Evolutionary conservation across 176 grass and related monocot species (phyloP), one percentile per base, ranked within the genome.

Genomic region (Rhynchospora pubera): DNA sequence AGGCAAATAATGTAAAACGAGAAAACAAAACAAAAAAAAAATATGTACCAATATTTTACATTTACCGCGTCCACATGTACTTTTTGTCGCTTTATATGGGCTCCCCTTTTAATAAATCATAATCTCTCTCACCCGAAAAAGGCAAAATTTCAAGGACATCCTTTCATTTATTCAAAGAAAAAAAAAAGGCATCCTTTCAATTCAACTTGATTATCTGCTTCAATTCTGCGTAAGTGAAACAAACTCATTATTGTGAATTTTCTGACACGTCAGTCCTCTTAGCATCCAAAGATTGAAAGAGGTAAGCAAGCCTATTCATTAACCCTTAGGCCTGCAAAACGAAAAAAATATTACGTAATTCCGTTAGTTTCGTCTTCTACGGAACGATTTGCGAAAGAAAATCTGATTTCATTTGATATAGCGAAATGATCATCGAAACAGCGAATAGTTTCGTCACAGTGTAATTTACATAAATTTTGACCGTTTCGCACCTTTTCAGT

Each of bases 81-180:
- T 73, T 73, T 73, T 73, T n/a, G 69, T 73, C 45, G 45, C 45
- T 73, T 73, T 73, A 47, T 71, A 51, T 19, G 10, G 68, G 69
- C 44, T 73, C 44, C 11, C 0, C 69, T 73, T 73, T 73, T 73
- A 51, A 73, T 73, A 73, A 73, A 73, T 73, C 69, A 73, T 51
- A 51, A 23, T 50, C 45, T 13, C 69, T 73, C 11, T 26, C 67
- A 47, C 14, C 67, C 67, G n/a, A 22, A 46, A 70, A 71, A 71
- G 42, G 67, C 18, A 45, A 70, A 43, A 67, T 46, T 71, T 71
- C 42, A 71, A 44, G 7, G 42, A n/a, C n/a, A n/a, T n/a, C n/a
- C n/a, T n/a, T n/a, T n/a, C n/a, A n/a, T n/a, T n/a, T n/a, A n/a
- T n/a, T n/a, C n/a, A n/a, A n/a, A n/a, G n/a, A n/a, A n/a, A n/a